Evolutionary conservation across 2,329 filamentous ascomycete genomes (phyloP), one percentile per base, ranked within the genome.

Genomic region (Claviceps humidiphila): DNA sequence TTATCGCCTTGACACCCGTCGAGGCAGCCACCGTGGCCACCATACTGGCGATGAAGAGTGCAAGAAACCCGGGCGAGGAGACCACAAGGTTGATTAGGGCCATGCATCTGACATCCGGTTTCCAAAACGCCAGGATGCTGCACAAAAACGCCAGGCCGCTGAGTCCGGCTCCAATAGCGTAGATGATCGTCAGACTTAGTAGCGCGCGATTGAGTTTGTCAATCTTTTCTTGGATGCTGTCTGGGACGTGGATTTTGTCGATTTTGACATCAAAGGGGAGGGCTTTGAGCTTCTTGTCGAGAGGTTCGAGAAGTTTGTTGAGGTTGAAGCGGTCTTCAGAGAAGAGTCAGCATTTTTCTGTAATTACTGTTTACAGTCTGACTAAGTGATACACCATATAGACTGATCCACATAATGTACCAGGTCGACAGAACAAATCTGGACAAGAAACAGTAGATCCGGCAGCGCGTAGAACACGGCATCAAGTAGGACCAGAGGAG

Each of bases 151-250:
- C 66, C 2, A 75, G 61, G 11, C 70, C 73, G 2, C 71, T 64
- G 57, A 72, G 66, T 17, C 61, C 67, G 47, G 68, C 63, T 51
- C 65, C 69, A 1, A 78, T 55, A 42, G 73, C 68, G 61, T 74
- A 78, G 52, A 80, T 61, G 49, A 75, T 63, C 60, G 75, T 74
- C 47, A 76, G 63, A 26, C 66, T 70, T n/a, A 73, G 61, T 4
- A 78, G 67, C n/a, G 70, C 65, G 16, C 62, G 60, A 59, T 78
- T 77, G 60, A 79, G 64, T n/a, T 68, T 63, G 62, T 75, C 66
- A 57, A 80, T 60, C n/a, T 70, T 69, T 43, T 71, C 62, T 54
- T 73, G 68, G 53, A 80, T 67, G 37, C 64, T 65, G 6, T 68
- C 56, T 14, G 71, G 70, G 59, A 73, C 70, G 53, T 71, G 61